phyloP scores from a whole-genome alignment of 2,329 filamentous ascomycete species.

The Fusarium luffae region DNA sequence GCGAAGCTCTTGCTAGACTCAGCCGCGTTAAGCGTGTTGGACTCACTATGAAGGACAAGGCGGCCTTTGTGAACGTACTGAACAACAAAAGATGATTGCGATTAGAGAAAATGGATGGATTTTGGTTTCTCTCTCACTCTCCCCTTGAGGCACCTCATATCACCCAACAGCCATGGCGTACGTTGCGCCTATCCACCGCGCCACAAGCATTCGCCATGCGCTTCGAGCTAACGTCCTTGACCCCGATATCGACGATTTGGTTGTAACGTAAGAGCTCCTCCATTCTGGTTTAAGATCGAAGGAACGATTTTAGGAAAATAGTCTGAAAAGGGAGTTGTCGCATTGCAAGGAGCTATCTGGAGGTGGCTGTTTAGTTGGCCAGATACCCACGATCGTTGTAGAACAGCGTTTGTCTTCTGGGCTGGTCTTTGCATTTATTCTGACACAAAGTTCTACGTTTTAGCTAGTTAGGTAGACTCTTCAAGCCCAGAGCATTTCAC shows the following conservation, averaged over 20 bases:
- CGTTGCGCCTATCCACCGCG: conserved; percentile 89
- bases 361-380: conserved; percentile 19
- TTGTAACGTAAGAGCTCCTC: conserved; percentile 77
- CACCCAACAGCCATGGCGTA: conserved; percentile 77
- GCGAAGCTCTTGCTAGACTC: conserved; percentile 86
- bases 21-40: conserved; percentile 91
- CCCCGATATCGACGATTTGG: conserved; percentile 80
- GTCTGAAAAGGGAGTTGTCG: conserved; percentile 21
- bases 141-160: too few species aligned
- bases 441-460: background rate
- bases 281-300: background rate
- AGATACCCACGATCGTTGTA: conserved; percentile 29
- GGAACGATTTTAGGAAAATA: conserved; percentile 4
- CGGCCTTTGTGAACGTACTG: conserved; percentile 80
- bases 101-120: background rate
- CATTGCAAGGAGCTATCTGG: conserved; percentile 43
- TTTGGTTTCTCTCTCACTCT: background rate
- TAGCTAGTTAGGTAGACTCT: conserved; percentile 27
- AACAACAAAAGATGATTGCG: conserved; percentile 50
- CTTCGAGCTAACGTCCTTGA: conserved; percentile 81
- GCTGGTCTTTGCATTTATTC: conserved; percentile 6
- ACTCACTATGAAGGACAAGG: conserved; percentile 84
- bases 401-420: background rate
- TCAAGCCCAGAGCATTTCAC: conserved; percentile 5
- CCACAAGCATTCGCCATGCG: conserved; percentile 91